These are phyloP conservation scores for Plantago major DNA, from an alignment of 257 asterid species.

Conservation along the genomic window DNA sequence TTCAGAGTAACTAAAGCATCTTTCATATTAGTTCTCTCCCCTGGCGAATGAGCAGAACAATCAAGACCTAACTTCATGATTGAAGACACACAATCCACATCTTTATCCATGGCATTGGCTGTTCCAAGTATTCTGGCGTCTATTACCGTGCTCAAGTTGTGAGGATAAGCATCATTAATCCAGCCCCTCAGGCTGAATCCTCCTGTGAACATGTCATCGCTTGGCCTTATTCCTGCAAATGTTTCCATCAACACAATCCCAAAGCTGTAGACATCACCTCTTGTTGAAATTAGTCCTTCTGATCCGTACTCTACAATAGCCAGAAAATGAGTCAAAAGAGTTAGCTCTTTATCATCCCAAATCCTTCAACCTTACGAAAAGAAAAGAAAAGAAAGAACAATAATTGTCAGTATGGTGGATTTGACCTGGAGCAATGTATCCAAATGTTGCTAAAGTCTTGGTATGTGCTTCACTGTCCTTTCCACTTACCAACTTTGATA, in stretches of 20 bases:
- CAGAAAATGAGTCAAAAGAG: too few relatives aligned
- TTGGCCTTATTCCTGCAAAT: constrained; percentile 27
- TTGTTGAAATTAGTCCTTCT: constrained; percentile 27
- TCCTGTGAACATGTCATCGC: constrained; percentile 20
- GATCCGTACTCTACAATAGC: constrained; percentile 27
- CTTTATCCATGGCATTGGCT: constrained; percentile 4
- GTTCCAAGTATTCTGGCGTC: constrained; percentile 18
- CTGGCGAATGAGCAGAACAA: constrained; percentile 15
- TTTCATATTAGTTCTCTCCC: constrained; percentile 26
- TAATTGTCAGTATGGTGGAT: too few relatives aligned
- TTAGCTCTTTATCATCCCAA: too few relatives aligned
- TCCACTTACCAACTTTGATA: too few relatives aligned
- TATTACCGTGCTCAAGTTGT: constrained; percentile 9
- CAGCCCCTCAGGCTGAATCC: constrained; percentile 24
- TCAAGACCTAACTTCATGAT: constrained; percentile 8
- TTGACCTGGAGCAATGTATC: too few relatives aligned
- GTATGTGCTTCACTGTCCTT: too few relatives aligned
- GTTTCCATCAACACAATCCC: constrained; percentile 33
- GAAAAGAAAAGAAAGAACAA: too few relatives aligned
- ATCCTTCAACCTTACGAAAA: too few relatives aligned
- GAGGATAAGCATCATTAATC: constrained; percentile 20
- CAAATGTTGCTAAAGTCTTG: too few relatives aligned
- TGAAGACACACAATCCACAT: constrained; percentile 16
- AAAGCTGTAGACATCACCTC: constrained; percentile 29
- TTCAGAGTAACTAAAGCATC: constrained; percentile 24